Conservation (phyloP, 2,329 filamentous ascomycete species). For the Xylariaceae sp. region DNA sequence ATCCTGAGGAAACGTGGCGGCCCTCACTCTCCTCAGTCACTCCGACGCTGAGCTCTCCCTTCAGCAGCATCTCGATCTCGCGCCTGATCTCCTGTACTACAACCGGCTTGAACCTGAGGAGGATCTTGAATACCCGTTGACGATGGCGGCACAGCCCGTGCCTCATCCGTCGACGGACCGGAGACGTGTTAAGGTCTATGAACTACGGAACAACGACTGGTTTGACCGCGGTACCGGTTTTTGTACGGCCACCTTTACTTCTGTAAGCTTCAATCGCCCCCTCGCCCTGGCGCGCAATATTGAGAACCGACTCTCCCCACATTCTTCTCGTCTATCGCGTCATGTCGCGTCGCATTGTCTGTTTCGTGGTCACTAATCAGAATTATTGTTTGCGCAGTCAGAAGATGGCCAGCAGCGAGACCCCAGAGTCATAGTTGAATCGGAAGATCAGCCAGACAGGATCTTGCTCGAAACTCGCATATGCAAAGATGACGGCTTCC, state of each 20-base stretch:
- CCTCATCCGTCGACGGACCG: constrained; percentile 62
- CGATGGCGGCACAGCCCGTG: constrained; percentile 65
- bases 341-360: constrained; percentile 5
- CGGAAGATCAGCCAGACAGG: constrained; percentile 82
- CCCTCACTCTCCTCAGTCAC: constrained; percentile 51
- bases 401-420: constrained; percentile 64
- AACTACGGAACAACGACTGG: constrained; percentile 98
- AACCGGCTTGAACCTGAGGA: constrained; percentile 46
- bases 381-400: constrained; percentile 36
- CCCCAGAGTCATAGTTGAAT: constrained; percentile 82
- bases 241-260: constrained; percentile 71
- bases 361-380: constrained; percentile 14
- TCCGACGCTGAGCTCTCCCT: constrained; percentile 53
- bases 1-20: constrained; percentile 43
- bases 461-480: constrained; percentile 85
- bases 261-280: constrained; percentile 50
- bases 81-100: constrained; percentile 48
- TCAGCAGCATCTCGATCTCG: constrained; percentile 55
- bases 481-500: constrained; percentile 89
- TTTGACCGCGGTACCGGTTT: constrained; percentile 96
- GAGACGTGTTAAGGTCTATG: constrained; percentile 95
- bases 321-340: not conserved
- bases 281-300: constrained; percentile 1
- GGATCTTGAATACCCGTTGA: constrained; percentile 54
- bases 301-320: not conserved